Evolutionary conservation across 257 asterid genomes (phyloP).

Genomic region (Cruciata laevipes): DNA sequence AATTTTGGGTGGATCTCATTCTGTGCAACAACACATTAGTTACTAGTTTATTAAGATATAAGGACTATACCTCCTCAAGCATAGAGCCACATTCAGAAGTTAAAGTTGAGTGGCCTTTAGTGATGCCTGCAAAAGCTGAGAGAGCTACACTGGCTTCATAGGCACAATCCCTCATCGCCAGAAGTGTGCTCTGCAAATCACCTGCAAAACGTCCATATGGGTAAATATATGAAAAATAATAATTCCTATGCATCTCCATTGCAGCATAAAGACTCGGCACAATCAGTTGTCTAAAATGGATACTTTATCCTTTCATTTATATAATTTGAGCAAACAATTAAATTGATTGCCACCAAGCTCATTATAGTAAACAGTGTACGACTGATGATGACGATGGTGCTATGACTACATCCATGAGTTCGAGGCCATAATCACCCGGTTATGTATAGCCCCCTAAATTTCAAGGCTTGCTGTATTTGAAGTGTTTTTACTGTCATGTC

Average conservation of each 20-base stretch:
- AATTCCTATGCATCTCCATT: not conserved
- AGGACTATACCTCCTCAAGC: conserved; percentile 83
- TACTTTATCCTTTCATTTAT: not conserved
- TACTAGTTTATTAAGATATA: not conserved
- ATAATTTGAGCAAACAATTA: not conserved
- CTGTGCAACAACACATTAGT: not conserved
- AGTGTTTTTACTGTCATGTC: not conserved
- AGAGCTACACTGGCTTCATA: conserved; percentile 70
- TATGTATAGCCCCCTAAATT: not conserved
- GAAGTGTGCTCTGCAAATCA: conserved; percentile 82
- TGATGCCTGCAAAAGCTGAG: conserved; percentile 64
- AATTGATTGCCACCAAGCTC: not conserved
- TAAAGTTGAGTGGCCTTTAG: conserved; percentile 81
- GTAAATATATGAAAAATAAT: not conserved
- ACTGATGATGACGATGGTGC: not conserved
- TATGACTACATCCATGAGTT: not conserved
- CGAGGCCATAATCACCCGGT: not conserved
- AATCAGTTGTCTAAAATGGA: not conserved
- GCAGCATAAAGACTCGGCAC: not conserved
- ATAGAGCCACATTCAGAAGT: conserved; percentile 98
- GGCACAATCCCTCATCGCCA: conserved; percentile 86
- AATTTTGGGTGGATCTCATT: not conserved
- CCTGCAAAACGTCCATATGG: conserved; percentile 35
- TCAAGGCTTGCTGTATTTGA: not conserved
- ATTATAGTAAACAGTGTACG: not conserved